phyloP scores from a whole-genome alignment of 345 rosid species.

The Arabidopsis arenosa region DNA sequence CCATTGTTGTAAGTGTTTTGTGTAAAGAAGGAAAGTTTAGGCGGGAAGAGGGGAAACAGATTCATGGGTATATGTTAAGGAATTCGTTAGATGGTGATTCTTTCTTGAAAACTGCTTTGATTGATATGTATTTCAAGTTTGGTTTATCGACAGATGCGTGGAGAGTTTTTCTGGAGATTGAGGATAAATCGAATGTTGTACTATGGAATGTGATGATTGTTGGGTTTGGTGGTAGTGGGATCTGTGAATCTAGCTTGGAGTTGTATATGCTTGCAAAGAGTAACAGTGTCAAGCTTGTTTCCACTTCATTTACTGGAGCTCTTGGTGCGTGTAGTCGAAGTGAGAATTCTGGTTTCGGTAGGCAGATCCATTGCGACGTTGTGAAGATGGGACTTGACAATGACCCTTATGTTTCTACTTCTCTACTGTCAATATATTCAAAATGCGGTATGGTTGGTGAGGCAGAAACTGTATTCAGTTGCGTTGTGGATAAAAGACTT shows the following conservation, averaged over 20 bases:
- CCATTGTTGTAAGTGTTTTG: constrained; percentile 55
- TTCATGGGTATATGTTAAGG: constrained; percentile 68
- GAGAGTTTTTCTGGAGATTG: constrained; percentile 52
- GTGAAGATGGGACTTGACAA: constrained; percentile 64
- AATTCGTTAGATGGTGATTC: constrained; percentile 51
- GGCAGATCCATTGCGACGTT: constrained; percentile 68
- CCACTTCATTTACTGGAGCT: constrained; percentile 57
- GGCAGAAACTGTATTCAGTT: constrained; percentile 61
- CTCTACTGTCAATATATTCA: constrained; percentile 74
- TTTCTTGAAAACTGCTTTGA: constrained; percentile 65
- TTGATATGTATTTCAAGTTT: constrained; percentile 61
- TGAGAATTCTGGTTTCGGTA: constrained; percentile 57
- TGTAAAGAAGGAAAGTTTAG: constrained; percentile 50
- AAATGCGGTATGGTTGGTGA: constrained; percentile 58
- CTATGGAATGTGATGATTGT: constrained; percentile 84
- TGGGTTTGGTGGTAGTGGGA: constrained; percentile 58
- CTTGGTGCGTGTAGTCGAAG: constrained; percentile 62
- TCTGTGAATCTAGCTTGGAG: constrained; percentile 65
- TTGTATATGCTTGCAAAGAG: constrained; percentile 58
- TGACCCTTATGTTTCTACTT: constrained; percentile 64
- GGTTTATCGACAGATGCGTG: constrained; percentile 55
- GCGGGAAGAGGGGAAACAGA: constrained; percentile 54
- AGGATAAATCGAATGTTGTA: constrained; percentile 62
- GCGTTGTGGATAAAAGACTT: constrained; percentile 51
- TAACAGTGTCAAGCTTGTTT: constrained; percentile 55